Conservation (phyloP, 768 basidiomycete species). For the Trametes meyenii region DNA sequence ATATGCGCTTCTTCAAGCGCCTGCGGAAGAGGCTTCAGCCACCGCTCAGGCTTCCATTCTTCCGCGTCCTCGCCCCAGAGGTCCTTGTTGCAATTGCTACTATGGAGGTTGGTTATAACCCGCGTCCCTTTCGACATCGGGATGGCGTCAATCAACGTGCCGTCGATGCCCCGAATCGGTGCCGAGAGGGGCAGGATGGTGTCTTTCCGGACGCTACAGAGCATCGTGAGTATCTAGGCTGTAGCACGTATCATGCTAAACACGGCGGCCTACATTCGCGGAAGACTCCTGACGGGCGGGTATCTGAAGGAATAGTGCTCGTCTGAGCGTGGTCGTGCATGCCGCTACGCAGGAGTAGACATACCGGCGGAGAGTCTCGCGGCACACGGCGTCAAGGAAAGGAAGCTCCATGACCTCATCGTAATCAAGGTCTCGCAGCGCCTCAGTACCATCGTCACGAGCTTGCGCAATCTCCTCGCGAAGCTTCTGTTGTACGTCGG, state of each 20-base stretch:
- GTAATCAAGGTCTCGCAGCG: slow-evolving; percentile 31
- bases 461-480: slow-evolving; percentile 27
- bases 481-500: slow-evolving; percentile 40
- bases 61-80: slow-evolving; percentile 46
- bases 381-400: slow-evolving; percentile 66
- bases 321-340: no score
- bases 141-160: slow-evolving; percentile 29
- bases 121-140: slow-evolving; percentile 32
- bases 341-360: no score
- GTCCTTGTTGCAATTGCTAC: slow-evolving; percentile 38
- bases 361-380: slow-evolving; percentile 59
- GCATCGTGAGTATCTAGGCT: no score
- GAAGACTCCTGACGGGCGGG: slow-evolving; percentile 7
- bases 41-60: slow-evolving; percentile 49
- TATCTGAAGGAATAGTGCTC: slow-evolving; percentile 14
- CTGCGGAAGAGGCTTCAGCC: slow-evolving; percentile 33
- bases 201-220: slow-evolving; percentile 22
- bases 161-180: slow-evolving; percentile 36
- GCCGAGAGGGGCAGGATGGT: slow-evolving; percentile 35
- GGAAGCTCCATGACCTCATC: slow-evolving; percentile 40
- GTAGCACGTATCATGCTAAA: not conserved
- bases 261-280: slow-evolving; percentile 15
- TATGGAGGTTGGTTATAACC: slow-evolving; percentile 30
- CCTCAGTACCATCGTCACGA: slow-evolving; percentile 31
- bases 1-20: slow-evolving; percentile 33